Conservation (phyloP, 1,284 basidiomycete species). For the Naganishia liquefaciens region DNA sequence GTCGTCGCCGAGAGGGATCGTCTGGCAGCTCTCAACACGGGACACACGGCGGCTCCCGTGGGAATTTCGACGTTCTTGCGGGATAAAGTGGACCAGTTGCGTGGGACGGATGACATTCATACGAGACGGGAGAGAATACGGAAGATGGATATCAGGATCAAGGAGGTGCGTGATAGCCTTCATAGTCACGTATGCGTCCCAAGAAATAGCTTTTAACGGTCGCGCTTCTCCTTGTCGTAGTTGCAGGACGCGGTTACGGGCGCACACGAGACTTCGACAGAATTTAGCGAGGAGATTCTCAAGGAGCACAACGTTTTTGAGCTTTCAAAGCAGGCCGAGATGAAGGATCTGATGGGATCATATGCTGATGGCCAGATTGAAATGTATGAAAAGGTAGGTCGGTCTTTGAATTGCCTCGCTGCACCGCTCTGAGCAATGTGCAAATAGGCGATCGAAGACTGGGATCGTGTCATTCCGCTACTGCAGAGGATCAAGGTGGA, state of each 20-base stretch:
- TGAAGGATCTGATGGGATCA: slow-evolving; percentile 88
- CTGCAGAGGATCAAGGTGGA: slow-evolving; percentile 45
- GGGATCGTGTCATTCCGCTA: slow-evolving; percentile 63
- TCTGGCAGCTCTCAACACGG: slow-evolving; percentile 75
- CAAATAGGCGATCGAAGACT: slow-evolving; percentile 79
- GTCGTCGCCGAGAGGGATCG: slow-evolving; percentile 90
- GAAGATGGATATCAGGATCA: slow-evolving; percentile 88
- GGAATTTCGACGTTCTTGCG: slow-evolving; percentile 90
- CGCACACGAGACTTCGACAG: slow-evolving; percentile 91
- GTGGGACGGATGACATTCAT: slow-evolving; percentile 90
- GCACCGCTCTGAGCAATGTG: background rate
- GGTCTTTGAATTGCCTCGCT: too few species aligned
- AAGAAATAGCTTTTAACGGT: slow-evolving; percentile 5
- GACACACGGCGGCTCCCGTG: slow-evolving; percentile 55
- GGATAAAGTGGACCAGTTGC: slow-evolving; percentile 84
- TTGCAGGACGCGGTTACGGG: slow-evolving; percentile 93
- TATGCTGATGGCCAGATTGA: slow-evolving; percentile 93
- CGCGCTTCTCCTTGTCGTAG: slow-evolving; percentile 54
- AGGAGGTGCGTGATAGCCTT: slow-evolving; percentile 68
- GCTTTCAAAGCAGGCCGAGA: slow-evolving; percentile 83
- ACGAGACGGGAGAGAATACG: slow-evolving; percentile 82
- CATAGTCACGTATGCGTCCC: background rate
- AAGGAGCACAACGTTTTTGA: slow-evolving; percentile 89
- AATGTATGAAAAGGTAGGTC: slow-evolving; percentile 74
- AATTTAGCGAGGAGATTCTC: slow-evolving; percentile 90